Percentiles rank a stretch among this genome's conserved stretches.
Conservation (phyloP, 306 rosid species). For the Vigna unguiculata region DNA sequence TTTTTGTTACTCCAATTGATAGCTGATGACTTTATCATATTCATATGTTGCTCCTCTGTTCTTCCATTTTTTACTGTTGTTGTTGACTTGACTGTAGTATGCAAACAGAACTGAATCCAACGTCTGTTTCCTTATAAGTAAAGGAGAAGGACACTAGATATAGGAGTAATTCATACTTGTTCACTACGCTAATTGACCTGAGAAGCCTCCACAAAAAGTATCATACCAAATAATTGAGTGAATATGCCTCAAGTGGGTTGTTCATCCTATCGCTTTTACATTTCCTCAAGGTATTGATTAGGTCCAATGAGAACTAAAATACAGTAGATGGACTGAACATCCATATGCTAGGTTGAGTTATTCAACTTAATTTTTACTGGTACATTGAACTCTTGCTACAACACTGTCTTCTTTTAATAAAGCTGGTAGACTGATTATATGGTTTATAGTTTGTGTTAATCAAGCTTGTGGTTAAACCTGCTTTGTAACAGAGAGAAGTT, state of each 20-base stretch:
- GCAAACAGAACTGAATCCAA: neutral
- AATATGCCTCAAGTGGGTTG: neutral
- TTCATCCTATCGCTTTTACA: neutral
- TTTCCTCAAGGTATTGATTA: slow-evolving; percentile 5
- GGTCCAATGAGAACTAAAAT: neutral
- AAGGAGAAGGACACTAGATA: slow-evolving; percentile 17
- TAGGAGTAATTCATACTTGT: slow-evolving; percentile 19
- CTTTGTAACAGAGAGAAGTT: slow-evolving; percentile 93
- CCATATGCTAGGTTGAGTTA: neutral
- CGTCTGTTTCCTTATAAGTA: slow-evolving; percentile 15
- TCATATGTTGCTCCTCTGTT: neutral
- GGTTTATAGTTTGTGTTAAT: slow-evolving; percentile 53
- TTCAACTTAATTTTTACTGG: neutral
- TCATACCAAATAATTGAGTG: slow-evolving; percentile 22
- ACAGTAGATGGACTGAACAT: slow-evolving; percentile 1
- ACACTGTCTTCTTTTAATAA: slow-evolving; percentile 10
- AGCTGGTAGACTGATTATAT: slow-evolving; percentile 8
- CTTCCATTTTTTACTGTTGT: slow-evolving; percentile 9
- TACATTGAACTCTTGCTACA: neutral
- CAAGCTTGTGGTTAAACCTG: slow-evolving; percentile 62
- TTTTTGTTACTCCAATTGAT: neutral
- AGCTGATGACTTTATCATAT: neutral
- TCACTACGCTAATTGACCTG: slow-evolving; percentile 16
- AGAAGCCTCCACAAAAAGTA: slow-evolving; percentile 30
- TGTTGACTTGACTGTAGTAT: neutral